phyloP scores from a whole-genome alignment of 179 eudicot genomes.

The Nepenthes alata region DNA sequence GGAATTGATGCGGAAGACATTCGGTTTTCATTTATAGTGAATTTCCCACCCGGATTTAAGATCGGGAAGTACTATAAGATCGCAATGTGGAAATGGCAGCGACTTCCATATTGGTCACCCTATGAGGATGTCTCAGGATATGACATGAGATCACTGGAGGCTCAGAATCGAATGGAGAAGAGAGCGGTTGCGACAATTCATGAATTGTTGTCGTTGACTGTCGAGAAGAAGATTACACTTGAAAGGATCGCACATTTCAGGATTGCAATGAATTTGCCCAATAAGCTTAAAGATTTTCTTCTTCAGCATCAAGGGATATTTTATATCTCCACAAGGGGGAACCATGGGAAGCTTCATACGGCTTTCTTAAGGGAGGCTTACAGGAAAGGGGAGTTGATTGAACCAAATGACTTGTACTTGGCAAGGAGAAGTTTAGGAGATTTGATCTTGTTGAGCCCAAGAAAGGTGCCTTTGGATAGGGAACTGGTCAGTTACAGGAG shows the following conservation, averaged over 20 bases:
- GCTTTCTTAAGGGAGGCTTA: conserved; percentile 32
- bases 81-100: conserved; percentile 43
- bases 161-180: conserved; percentile 32
- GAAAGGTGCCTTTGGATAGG: conserved; percentile 22
- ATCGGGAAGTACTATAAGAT: conserved; percentile 30
- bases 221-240: conserved; percentile 35
- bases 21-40: conserved; percentile 22
- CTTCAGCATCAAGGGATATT: conserved; percentile 35
- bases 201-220: conserved; percentile 30
- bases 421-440: conserved; percentile 28
- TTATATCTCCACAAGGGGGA: conserved; percentile 35
- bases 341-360: conserved; percentile 39
- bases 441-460: conserved; percentile 21
- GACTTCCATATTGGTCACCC: conserved; percentile 38
- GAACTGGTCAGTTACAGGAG: conserved; percentile 23
- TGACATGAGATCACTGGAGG: conserved; percentile 35
- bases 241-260: conserved; percentile 39
- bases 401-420: conserved; percentile 31
- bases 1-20: conserved; percentile 19
- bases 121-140: conserved; percentile 33
- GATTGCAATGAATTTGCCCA: conserved; percentile 22
- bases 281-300: conserved; percentile 31
- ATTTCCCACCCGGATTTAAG: conserved; percentile 32
- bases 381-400: conserved; percentile 27
- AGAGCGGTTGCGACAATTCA: conserved; percentile 32